These are phyloP conservation scores for Kuraishia capsulata DNA, from an alignment of 805 yeast genomes.

Conservation along the genomic window DNA sequence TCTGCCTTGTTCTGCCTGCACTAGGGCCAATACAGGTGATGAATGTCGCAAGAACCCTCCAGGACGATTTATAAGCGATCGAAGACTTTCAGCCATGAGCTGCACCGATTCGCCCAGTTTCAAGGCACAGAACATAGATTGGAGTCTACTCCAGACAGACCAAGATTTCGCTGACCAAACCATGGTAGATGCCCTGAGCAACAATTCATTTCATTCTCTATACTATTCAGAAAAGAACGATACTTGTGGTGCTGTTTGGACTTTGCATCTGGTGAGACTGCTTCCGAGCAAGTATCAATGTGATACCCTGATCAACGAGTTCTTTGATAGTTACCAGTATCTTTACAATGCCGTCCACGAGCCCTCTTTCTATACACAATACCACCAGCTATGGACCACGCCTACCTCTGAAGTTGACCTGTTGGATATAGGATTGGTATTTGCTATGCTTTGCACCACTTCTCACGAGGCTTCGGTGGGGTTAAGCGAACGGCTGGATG, in stretches of 20 bases:
- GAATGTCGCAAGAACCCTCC: conserved; percentile 21
- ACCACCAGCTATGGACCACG: conserved; percentile 4
- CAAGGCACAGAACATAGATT: neutral
- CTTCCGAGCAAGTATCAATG: conserved; percentile 6
- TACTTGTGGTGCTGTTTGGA: conserved; percentile 3
- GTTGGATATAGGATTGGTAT: conserved; percentile 5
- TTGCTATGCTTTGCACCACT: conserved; percentile 6
- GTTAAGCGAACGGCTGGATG: conserved; percentile 3
- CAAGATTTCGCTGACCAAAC: neutral
- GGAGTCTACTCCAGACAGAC: neutral
- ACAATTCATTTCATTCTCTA: neutral
- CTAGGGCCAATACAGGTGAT: conserved; percentile 5
- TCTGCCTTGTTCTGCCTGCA: conserved; percentile 8
- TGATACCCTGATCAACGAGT: conserved; percentile 5
- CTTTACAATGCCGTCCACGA: conserved; percentile 5
- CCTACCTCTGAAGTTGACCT: conserved; percentile 3
- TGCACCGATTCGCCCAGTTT: neutral
- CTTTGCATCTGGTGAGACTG: conserved; percentile 5
- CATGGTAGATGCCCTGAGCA: neutral
- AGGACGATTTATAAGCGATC: conserved; percentile 1
- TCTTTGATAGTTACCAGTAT: conserved; percentile 5
- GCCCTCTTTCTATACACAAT: conserved; percentile 4
- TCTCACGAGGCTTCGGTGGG: conserved; percentile 1
- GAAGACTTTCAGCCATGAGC: neutral
- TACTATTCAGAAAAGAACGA: neutral